Percentiles rank a stretch among this genome's conserved stretches.
phyloP scores from a whole-genome alignment of 164 flowering plant species.

The Chimonanthus praecox region DNA sequence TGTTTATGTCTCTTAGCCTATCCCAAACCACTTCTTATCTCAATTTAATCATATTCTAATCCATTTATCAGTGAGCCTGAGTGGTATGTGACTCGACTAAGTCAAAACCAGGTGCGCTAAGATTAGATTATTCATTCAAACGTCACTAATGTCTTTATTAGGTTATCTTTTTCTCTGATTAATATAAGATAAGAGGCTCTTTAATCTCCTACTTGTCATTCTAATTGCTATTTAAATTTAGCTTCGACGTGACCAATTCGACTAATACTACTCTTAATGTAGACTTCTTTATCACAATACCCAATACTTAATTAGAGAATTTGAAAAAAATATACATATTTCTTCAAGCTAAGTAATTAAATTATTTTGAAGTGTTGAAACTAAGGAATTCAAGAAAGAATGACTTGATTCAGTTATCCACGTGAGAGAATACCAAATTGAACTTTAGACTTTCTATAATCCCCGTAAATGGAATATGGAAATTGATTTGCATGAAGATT shows the following conservation, averaged over 20 bases:
- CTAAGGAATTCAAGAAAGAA: too few species aligned
- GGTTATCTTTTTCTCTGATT: too few species aligned
- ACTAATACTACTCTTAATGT: background rate
- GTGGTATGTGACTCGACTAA: constrained; percentile 2
- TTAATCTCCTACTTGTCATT: background rate
- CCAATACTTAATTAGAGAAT: too few species aligned
- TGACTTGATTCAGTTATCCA: too few species aligned
- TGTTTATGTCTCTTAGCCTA: background rate
- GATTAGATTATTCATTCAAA: background rate
- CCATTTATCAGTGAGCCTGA: background rate
- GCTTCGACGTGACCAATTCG: background rate
- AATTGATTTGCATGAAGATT: too few species aligned
- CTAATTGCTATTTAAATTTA: too few species aligned
- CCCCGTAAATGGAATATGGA: too few species aligned
- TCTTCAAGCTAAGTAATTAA: too few species aligned
- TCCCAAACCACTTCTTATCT: background rate
- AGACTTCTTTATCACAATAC: background rate
- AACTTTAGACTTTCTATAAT: too few species aligned
- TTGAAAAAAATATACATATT: too few species aligned
- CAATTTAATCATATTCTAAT: background rate
- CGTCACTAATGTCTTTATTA: background rate
- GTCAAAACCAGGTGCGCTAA: background rate
- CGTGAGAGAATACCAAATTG: too few species aligned
- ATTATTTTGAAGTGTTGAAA: too few species aligned
- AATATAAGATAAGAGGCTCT: background rate